Evolutionary conservation across 306 rosid species (phyloP), one percentile per base, ranked within the genome.

Genomic region (Castanospermum australe): DNA sequence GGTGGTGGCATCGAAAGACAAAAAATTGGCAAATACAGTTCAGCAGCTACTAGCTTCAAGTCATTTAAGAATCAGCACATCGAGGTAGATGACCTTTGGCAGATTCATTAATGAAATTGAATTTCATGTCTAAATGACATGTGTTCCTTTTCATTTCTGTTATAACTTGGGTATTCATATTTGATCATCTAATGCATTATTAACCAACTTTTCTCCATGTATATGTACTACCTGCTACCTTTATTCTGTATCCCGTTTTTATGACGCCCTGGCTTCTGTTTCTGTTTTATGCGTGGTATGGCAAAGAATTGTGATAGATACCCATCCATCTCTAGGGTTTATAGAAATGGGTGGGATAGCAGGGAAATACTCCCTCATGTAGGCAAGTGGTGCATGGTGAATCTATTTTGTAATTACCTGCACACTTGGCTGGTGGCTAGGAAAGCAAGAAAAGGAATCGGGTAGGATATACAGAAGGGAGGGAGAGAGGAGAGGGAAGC

Each of bases 1-100:
- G 99, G 97, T 92, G 24, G 99, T 87, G 70, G 97, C 97, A 10
- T 92, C 97, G 1, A 94, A 88, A 85, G 97, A 94, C 92, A 87
- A 87, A 75, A 92, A 91, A 73, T 79, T 94, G 90, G 97, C 97
- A 72, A 86, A 87, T 75, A 87, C 82, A 36, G 92, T 90, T 82
- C 99, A 92, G 86, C 95, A 94, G 79, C 79, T 94, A 4, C 89
- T 94, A 24, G 87, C 97, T 73, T 91, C 95, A 61, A 85, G 81
- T 84, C 87, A 91, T 77, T 83, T 94, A 64, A 91, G 99, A 90
- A 91, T 92, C 83, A 92, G 97, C 90, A 94, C 99, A 74, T 92
- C 99, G 70, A 92, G 97, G 99, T 92, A 81, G 82, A 77, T 65
- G 73, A 78, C 69, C 77, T 77, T 76, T 76, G 33, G 32, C 69